A percentile compares a stretch with the other conserved stretches of the same genome.
These are phyloP conservation scores for Herpetospermum pedunculosum DNA, from an alignment of 306 rosid genomes.

Conservation along the genomic window DNA sequence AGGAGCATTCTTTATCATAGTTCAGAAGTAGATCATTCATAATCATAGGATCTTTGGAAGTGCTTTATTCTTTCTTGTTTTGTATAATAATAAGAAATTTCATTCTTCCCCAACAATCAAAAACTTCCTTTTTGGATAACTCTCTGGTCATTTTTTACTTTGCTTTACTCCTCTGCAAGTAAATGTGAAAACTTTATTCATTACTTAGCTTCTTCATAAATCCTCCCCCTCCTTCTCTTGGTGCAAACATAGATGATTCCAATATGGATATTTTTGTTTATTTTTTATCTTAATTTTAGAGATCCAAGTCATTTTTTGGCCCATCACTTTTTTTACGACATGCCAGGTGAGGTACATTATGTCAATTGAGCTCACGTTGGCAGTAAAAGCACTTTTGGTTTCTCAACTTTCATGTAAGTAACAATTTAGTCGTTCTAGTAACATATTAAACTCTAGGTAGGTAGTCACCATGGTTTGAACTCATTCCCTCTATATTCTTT, in stretches of 20 bases:
- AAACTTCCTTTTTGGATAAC: not conserved
- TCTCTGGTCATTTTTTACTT: slow-evolving; percentile 12
- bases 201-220: not conserved
- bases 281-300: not conserved
- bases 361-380: no score
- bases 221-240: no score
- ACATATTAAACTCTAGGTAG: no score
- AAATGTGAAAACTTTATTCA: not conserved
- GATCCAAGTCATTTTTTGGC: no score
- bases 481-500: no score
- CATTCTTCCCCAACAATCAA: slow-evolving; percentile 9
- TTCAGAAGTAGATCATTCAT: slow-evolving; percentile 24
- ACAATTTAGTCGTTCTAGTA: no score
- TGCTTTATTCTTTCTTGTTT: slow-evolving; percentile 40
- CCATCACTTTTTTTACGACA: no score
- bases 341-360: no score
- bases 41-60: slow-evolving; percentile 34
- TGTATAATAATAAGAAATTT: slow-evolving; percentile 42
- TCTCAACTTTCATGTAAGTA: no score
- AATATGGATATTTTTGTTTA: not conserved
- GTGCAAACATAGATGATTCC: no score
- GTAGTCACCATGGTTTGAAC: no score
- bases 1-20: slow-evolving; percentile 42
- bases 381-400: no score
- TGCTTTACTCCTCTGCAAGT: not conserved